Conservation (phyloP, 805 yeast species). For the Brettanomyces anomalus region DNA sequence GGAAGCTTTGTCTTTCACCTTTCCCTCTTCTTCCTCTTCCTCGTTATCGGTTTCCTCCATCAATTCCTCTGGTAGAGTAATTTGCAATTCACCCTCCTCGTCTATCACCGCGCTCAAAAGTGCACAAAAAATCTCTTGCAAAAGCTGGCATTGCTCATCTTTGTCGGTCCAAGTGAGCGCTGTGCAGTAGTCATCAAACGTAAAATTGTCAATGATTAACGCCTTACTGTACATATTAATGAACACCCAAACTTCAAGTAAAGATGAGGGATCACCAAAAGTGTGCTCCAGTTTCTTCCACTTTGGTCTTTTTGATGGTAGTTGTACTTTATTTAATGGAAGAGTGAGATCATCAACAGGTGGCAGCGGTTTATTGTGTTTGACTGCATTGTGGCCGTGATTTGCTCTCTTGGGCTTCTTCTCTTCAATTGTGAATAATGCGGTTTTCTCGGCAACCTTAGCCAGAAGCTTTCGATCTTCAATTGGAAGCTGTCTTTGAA, state of each 20-base stretch:
- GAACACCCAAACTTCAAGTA: conserved; percentile 69
- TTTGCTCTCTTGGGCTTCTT: not conserved
- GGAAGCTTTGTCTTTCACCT: conserved; percentile 12
- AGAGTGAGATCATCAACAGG: conserved; percentile 22
- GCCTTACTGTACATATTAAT: conserved; percentile 61
- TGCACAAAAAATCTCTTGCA: conserved; percentile 65
- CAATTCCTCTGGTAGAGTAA: conserved; percentile 20
- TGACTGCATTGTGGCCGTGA: not conserved
- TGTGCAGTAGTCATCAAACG: conserved; percentile 69
- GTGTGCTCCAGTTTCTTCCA: conserved; percentile 14
- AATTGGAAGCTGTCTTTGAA: conserved; percentile 5
- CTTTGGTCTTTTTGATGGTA: conserved; percentile 17
- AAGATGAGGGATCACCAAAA: conserved; percentile 27
- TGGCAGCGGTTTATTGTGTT: not conserved
- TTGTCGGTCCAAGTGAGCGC: conserved; percentile 42
- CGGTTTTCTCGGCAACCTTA: conserved; percentile 2
- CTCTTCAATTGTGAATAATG: not conserved
- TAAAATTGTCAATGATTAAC: conserved; percentile 57
- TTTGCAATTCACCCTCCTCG: conserved; percentile 23
- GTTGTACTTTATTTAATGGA: conserved; percentile 16
- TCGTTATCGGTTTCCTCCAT: conserved; percentile 15
- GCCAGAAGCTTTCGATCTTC: conserved; percentile 8
- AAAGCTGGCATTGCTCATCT: conserved; percentile 38
- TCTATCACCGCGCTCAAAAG: conserved; percentile 47
- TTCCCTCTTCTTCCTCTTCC: conserved; percentile 15